A percentile compares a stretch with the other conserved stretches of the same genome.
Conservation (phyloP, 1,284 basidiomycete species). For the Cronartium ribicola region DNA sequence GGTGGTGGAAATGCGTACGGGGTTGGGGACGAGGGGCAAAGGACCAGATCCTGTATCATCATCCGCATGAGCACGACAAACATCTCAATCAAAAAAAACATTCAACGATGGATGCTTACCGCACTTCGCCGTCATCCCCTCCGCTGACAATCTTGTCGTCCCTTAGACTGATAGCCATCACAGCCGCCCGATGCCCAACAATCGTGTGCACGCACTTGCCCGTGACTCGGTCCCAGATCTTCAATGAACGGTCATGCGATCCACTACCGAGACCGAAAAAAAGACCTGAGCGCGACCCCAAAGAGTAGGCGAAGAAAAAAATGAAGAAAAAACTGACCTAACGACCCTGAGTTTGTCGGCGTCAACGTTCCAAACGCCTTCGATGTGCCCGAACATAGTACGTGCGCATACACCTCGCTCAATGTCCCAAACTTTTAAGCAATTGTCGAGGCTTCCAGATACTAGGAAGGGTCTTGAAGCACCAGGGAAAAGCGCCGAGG, state of each 20-base stretch:
- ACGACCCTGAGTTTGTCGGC: constrained; percentile 87
- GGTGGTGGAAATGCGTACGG: neutral
- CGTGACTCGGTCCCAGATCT: constrained; percentile 87
- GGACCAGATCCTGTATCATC: constrained; percentile 19
- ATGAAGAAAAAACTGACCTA: constrained; percentile 61
- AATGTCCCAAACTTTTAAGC: constrained; percentile 93
- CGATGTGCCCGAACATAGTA: constrained; percentile 82
- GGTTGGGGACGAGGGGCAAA: constrained; percentile 5
- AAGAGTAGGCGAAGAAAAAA: constrained; percentile 76
- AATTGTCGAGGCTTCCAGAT: constrained; percentile 90
- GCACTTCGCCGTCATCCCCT: constrained; percentile 78
- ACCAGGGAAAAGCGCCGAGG: constrained; percentile 34
- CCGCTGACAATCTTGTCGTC: constrained; percentile 96
- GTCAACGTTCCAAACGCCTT: constrained; percentile 79
- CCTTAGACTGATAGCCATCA: constrained; percentile 81
- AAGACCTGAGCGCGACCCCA: neutral
- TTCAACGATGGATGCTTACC: constrained; percentile 8
- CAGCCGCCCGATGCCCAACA: constrained; percentile 88
- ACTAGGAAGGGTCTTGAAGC: constrained; percentile 63
- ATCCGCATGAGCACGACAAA: neutral
- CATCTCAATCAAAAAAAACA: neutral
- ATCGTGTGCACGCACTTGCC: constrained; percentile 82
- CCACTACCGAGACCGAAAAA: constrained; percentile 12
- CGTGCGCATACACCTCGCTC: constrained; percentile 69
- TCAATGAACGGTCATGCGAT: constrained; percentile 42